Evolutionary conservation across 257 asterid genomes (phyloP).

Genomic region (Datura wrightii): DNA sequence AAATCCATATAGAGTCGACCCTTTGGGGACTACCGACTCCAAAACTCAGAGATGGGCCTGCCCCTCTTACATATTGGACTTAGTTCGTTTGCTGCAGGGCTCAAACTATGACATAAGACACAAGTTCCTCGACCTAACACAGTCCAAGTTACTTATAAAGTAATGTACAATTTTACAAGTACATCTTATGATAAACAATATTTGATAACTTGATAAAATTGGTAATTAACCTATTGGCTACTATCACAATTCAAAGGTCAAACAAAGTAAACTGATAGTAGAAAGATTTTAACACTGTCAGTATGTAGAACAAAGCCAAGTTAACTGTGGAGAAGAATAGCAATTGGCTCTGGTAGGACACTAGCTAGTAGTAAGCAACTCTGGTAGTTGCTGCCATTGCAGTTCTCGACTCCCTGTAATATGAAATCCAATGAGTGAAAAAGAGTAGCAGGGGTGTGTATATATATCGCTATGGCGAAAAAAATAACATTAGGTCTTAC

Average conservation of each 20-base stretch:
- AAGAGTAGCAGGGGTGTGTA: neutral
- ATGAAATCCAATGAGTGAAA: neutral
- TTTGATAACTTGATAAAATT: slow-evolving; percentile 4
- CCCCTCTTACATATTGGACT: neutral
- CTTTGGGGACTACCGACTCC: neutral
- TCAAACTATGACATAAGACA: neutral
- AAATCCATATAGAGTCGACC: too few relatives aligned
- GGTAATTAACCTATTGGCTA: neutral
- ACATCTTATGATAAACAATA: neutral
- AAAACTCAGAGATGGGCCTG: neutral
- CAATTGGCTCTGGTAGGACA: slow-evolving; percentile 12
- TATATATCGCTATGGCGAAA: neutral
- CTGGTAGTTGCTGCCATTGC: neutral
- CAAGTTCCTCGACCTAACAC: neutral
- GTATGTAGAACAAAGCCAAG: neutral
- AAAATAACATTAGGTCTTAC: neutral
- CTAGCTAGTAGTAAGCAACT: neutral
- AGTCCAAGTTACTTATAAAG: neutral
- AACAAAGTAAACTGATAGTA: neutral
- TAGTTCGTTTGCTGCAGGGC: neutral
- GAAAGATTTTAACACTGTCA: too few relatives aligned
- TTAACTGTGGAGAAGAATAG: neutral
- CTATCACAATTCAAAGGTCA: neutral
- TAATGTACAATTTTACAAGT: neutral
- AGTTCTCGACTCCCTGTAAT: neutral